Base-by-base conservation (phyloP, 2,329 filamentous ascomycete genomes). In the Pseudopyrenochaeta lycopersici region DNA sequence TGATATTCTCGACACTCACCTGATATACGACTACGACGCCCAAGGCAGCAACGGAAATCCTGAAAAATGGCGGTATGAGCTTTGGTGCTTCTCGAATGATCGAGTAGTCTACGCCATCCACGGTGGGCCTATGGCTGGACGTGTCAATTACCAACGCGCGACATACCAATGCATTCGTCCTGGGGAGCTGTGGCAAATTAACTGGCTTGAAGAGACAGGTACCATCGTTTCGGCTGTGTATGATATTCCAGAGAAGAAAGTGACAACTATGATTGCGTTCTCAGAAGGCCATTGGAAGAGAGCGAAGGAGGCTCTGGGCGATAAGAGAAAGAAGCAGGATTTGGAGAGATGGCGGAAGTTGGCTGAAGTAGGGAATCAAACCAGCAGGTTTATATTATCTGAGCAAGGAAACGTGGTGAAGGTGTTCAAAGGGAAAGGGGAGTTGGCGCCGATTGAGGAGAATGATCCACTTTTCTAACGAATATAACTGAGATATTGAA, bases 201-300 rank as follows among this genome's bases (percentile, higher is more conserved):
- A 84, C 54, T 87, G 84, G 84, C 78, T 87, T 1, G 83, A 86
- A 52, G 84, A 87, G 69, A 87, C 84, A 0, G 84, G 84, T 0
- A 86, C 83, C 0, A 77, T 86, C 1, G 81, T 80, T 48, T 85
- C 81, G 1, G 67, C 84, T 0, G 82, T 86, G 1, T 86, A 83
- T 58, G 84, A 86, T 53, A 85, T 87, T 33, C 63, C 73, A 0
- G 69, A 77, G 6, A 71, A 76, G 47, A 80, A 71, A 18, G 79
- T 87, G 38, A 83, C 80, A 0, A 84, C 83, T 0, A 61, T 86
- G 59, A 63, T 87, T 5, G 81, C 75, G 0, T 86, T 87, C 56
- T 84, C 80, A 0, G 80, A 82, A 62, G 83, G 75, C 0, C 84
- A 87, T 56, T 86, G 84, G 85, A 81, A 84, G 58, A 63, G 81